These are phyloP conservation scores for Plasmopara halstedii DNA, from an alignment of 352 stramenopile species.

Conservation along the genomic window DNA sequence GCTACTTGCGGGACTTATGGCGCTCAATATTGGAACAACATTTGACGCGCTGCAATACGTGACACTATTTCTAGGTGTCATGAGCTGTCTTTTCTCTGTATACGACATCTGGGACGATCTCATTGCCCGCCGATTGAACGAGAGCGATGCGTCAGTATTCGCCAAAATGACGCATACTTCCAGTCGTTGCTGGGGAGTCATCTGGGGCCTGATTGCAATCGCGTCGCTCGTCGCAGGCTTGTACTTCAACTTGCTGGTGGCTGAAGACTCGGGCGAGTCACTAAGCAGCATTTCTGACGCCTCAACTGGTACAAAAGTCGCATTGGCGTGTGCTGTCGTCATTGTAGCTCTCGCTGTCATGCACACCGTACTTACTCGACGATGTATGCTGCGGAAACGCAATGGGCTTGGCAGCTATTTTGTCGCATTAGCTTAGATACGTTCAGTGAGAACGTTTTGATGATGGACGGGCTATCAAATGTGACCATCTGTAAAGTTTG, in stretches of 20 bases:
- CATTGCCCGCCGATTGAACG: conserved; percentile 82
- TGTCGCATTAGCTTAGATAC: background rate
- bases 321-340: conserved; percentile 34
- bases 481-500: too few relatives aligned
- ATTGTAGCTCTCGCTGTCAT: conserved; percentile 51
- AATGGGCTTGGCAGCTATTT: conserved; percentile 32
- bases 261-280: conserved; percentile 37
- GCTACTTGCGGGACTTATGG: conserved; percentile 66
- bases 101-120: conserved; percentile 90
- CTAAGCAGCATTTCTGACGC: conserved; percentile 44
- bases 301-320: conserved; percentile 48
- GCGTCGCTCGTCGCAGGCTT: conserved; percentile 66
- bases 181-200: conserved; percentile 85
- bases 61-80: conserved; percentile 85
- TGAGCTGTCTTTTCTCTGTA: conserved; percentile 88
- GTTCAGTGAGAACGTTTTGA: background rate
- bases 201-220: conserved; percentile 78
- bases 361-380: conserved; percentile 61
- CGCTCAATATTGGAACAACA: conserved; percentile 54
- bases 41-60: conserved; percentile 74
- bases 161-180: conserved; percentile 88
- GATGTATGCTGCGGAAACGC: conserved; percentile 59
- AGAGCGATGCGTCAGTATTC: conserved; percentile 84
- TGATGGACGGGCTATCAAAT: too few relatives aligned
- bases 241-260: conserved; percentile 81